Evolutionary conservation across 164 flowering plant genomes (phyloP), one percentile per base, ranked within the genome.

Genomic region (Pachysandra terminalis): DNA sequence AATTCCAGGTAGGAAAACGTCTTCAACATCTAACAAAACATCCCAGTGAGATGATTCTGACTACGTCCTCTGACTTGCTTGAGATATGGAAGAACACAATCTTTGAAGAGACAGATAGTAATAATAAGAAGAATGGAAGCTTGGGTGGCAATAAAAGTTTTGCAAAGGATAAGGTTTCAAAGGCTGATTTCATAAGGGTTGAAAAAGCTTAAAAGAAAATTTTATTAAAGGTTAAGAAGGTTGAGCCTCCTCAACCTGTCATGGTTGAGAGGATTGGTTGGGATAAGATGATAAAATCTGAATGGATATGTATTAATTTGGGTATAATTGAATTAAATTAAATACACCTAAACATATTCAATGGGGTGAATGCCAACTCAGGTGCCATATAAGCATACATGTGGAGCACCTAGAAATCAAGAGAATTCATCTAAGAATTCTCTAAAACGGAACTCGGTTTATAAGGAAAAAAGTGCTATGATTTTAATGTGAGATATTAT

Each of bases 1-100:
- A 48, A 26, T 82, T 68, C 52, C 85, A 95, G 98, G 90, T 95
- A 69, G 99, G 97, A 13, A 95, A 90, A 72, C 79, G 79, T 23
- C 86, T 95, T 60, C 82, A 94, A 52, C 72, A 68, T 60, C 90
- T 95, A 48, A 86, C 99, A 1, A 95, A 92, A 71, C 99, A 92
- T 80, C 88, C 89, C 9, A 80, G 74, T 48, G 78, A 82, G 75
- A 88, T 80, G 70, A 89, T 95, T 51, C 83, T 85, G 76, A 71
- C 74, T 3, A 68, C 79, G 67, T 96, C 97, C 45, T 72, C 89
- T 35, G 85, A 86, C 70, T 70, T 92, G 78, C 82, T 92, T 68
- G 94, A 89, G 60, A 53, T 78, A 10, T 95, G 99, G 99, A 95
- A 95, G 75, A 78, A 74, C 17, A 71, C 89, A 24, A 86, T 95